Base-by-base conservation (phyloP, 1,284 basidiomycete genomes). In the Golubevia sp. region DNA sequence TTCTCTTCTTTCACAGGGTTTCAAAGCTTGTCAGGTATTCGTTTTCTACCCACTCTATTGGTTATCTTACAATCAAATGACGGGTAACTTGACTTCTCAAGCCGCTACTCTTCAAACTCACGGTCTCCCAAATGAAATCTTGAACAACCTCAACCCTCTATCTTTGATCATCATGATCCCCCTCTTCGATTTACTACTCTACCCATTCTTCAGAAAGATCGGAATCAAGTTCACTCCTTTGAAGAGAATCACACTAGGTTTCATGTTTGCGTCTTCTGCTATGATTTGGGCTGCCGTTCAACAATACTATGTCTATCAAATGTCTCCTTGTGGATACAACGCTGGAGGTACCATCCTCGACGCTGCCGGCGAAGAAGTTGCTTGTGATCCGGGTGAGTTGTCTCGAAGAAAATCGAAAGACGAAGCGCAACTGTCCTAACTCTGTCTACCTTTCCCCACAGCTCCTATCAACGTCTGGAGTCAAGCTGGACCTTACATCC, bases 21-120 rank as follows among this genome's bases (percentile, higher is more conserved):
- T 75, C 67, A 83, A 80, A 65, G 81, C 81, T 2, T 83, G 81
- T 64, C 66, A 69, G 23, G 76, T 83, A 52, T 83, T 82, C 64
- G 59, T 74, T 52, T 70, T 77, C 59, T 76, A 74, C 68, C 79
- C 79, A 2, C 56, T 79, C 52, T 83, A 82, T 68, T 82, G 76
- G 77, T 68, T 82, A 55, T 68, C 66, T 56, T 83, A 83, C 73
- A 79, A 82, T 66, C 80, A 82, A 66, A 34, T 34, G 5, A 34
- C 30, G 30, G 74, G 70, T 70, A 79, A 78, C 63, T 71, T 83
- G 26, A 64, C 76, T 30, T 72, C 70, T 38, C 80, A 83, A 64
- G 76, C 73, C 25, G 73, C 67, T 49, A 71, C 71, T 34, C 11
- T 34, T 34, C 30, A 34, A 11, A 11, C 11, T 5, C 59, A 73